Base-by-base conservation (phyloP, 257 asterid genomes). In the Solanum dulcamara region DNA sequence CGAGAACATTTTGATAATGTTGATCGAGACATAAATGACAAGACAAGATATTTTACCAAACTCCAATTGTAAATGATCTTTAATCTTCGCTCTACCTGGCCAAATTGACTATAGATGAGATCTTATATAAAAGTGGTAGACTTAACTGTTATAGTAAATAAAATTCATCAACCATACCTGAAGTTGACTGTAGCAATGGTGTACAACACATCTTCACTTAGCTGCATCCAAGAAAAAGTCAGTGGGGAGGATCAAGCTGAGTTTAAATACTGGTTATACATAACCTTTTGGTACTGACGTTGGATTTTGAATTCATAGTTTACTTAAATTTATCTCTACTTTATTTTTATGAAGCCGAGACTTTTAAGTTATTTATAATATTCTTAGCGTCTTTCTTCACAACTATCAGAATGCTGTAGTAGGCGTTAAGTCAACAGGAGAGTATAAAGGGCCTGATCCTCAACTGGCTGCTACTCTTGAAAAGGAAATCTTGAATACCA, bases 401-500 rank as follows among this genome's bases (percentile, higher is more conserved):
- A 59, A 22, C 30, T 59, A 59, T 59, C 32, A 59, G 7, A 59
- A 96, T 84, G 42, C 90, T 86, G 99, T 93, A 86, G 99, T 93
- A 35, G 98, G 94, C 80, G 93, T 93, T 89, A 38, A 94, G 59
- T 93, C 91, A 88, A 92, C 90, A 64, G 91, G 87, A 66, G 93
- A 93, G 83, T 96, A 96, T 84, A 98, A 96, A 89, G 99, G 98
- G 70, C 99, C 99, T 77, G 97, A 96, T 89, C 93, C 88, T 3
- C 97, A 96, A 90, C 88, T 96, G 93, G 99, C 98, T 88, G 99
- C 98, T 85, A 94, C 93, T 97, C 96, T 96, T 85, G 98, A 94
- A 88, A 93, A 96, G 91, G 98, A 96, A 90, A 98, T 96, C 59
- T 86, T 96, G 90, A 98, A 94, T 83, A 84, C 95, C 59, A 91